Base-by-base conservation (phyloP, 805 yeast genomes). In the Metschnikowia proteae region DNA sequence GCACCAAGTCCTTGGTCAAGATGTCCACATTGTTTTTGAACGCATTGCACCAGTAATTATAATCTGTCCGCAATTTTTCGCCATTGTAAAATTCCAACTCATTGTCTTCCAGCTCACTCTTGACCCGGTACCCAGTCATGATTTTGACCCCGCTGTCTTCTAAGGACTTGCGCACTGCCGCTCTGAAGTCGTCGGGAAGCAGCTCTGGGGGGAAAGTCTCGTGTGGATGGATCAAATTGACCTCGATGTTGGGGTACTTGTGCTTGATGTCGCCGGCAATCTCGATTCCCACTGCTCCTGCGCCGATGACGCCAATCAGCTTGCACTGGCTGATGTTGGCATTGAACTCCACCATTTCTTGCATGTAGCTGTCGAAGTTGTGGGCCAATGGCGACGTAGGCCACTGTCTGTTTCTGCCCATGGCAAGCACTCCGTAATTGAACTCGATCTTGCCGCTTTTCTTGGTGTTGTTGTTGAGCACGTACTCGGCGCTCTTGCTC, bases 251-350 rank as follows among this genome's bases (percentile, higher is more conserved):
- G 1, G 71, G 68, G 51, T 62, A 74, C 17, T 59, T 55, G 40
- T 59, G 65, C 42, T 67, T 74, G 42, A 79, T 61, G 48, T 79
- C 82, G 29, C 74, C 79, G 1, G 80, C 77, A 26, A 74, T 62
- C 57, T 79, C 82, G 38, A 76, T 70, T 2, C 82, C 82, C 23
- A 76, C 60, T 1, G 81, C 78, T 22, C 83, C 83, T 11, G 75
- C 81, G 6, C 83, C 83, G 29, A 57, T 70, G 4, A 76, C 70
- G n/a, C 79, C 66, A 4, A 66, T 60, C 6, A 58, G 63, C 7
- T 72, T 59, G 11, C 74, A 67, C 3, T 49, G 38, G 11, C 58
- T 60, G 42, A 79, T 67, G n/a, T 61, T 58, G 1, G 56, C 53
- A 27, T 56, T 55, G 34, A 70, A 65, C 22, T 58, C 54, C 3